Evolutionary conservation across 1,284 basidiomycete genomes (phyloP), one percentile per base, ranked within the genome.

Genomic region (Cutaneotrichosporon sp.): DNA sequence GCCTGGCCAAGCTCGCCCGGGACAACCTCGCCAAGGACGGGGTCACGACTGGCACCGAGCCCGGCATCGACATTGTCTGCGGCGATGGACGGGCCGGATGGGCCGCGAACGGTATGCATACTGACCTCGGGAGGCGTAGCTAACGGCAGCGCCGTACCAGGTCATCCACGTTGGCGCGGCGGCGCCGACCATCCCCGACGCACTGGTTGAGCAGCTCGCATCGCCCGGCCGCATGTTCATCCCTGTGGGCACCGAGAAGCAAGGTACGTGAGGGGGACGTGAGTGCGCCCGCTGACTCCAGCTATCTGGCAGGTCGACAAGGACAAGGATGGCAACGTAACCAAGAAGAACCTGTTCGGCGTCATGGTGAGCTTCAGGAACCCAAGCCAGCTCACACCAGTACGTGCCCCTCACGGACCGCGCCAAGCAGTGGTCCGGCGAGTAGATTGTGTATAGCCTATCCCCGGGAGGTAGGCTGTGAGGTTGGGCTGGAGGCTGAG

Each of bases 131-230:
- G 24, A 24, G 33, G 10, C 14, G 5, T 10, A 14, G 33, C 45
- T 62, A 25, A 61, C 58, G 13, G 16, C 67, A 84, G 92, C 86
- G 0, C 92, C 91, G 0, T 97, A 89, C 75, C 86, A 91, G 67
- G 89, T 87, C 0, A 98, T 98, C 52, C 95, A 99, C 71, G 95
- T 98, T 22, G 95, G 95, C 5, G 95, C 95, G 0, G 94, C 95
- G 0, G 88, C 94, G 0, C 89, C 91, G 0, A 82, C 73, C 0
- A 79, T 93, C n/a, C 93, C 94, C 0, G 76, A 85, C 36, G 75
- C 84, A 0, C 84, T 98, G 0, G 75, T 98, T 27, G 85, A 91
- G 16, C 89, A 95, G 77, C 87, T 98, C 4, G 89, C 89, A 14
- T 78, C 79, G 2, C 92, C 92, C 0, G 95, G 95, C 2, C 82